These are phyloP conservation scores for Petunia axillaris DNA, from an alignment of 257 asterid species.

Conservation along the genomic window DNA sequence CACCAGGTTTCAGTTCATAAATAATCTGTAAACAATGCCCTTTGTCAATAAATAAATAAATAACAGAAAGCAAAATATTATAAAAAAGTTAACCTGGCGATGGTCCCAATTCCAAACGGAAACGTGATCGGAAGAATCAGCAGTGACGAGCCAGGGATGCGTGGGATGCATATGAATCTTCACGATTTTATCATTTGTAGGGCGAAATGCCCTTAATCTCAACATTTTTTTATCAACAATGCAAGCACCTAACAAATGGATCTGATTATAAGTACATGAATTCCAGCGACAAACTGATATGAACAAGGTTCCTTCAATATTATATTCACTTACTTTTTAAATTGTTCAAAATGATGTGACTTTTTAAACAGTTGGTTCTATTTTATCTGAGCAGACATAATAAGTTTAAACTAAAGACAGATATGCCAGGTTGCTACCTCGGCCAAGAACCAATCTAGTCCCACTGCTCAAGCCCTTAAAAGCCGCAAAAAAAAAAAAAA, in stretches of 20 bases:
- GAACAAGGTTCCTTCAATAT: too few species aligned
- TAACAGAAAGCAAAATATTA: neutral
- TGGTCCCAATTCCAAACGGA: conserved; percentile 99
- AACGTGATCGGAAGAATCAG: conserved; percentile 98
- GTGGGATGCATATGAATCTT: conserved; percentile 98
- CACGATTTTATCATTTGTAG: conserved; percentile 90
- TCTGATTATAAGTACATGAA: conserved; percentile 19
- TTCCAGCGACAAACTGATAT: too few species aligned
- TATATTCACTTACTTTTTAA: too few species aligned
- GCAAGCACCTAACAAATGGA: conserved; percentile 28
- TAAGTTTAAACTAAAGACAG: too few species aligned
- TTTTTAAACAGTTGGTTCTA: too few species aligned
- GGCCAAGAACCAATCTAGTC: too few species aligned
- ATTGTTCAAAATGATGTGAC: too few species aligned
- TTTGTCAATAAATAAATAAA: conserved; percentile 8
- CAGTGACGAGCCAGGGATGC: conserved; percentile 97
- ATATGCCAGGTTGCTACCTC: too few species aligned
- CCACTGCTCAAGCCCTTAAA: too few species aligned
- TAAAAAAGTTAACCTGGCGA: conserved; percentile 68
- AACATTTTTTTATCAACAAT: conserved; percentile 48
- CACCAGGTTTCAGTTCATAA: conserved; percentile 98
- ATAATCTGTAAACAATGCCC: conserved; percentile 55
- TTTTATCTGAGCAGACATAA: too few species aligned
- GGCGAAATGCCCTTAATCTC: conserved; percentile 90
- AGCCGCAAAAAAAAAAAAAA: too few species aligned